Base-by-base conservation (phyloP, 2,329 filamentous ascomycete species). In the Lachnellula hyalina region DNA sequence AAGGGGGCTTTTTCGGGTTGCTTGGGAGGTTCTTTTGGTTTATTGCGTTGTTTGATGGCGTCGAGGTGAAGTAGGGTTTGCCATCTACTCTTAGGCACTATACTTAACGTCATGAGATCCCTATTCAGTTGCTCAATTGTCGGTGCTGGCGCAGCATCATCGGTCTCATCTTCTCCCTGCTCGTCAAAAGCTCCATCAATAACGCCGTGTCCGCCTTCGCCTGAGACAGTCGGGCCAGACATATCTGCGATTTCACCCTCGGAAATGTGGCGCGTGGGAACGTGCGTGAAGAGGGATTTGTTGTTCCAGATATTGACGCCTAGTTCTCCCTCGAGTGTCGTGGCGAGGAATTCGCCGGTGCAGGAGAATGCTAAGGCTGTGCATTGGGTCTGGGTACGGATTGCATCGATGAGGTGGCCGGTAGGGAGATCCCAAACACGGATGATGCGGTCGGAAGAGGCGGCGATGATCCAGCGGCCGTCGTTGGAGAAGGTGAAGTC, bases 301-400 rank as follows among this genome's bases (percentile, higher is more conserved):
- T 99, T 99, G 21, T 90, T 96, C 93, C 94, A 99, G 47, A 99
- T 83, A 63, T 90, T 86, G n/a, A 99, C 86, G 12, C 94, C 94
- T 1, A 96, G 81, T 60, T 86, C 84, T 54, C 87, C 88, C 52
- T 90, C 84, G 51, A 91, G 85, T 0, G 91, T 87, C 3, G 92
- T 94, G 3, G 94, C 94, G n/a, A 99, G 80, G 65, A 91, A 97
- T 67, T 99, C 94, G 14, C 93, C 94, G 0, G 90, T 96, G 1
- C 79, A 79, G 0, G 94, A 96, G 76, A 97, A 96, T 7, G 92
- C 84, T 12, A 99, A 76, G 2, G 90, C 86, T 15, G 85, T 94
- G 70, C 92, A 96, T 11, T 86, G 85, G 52, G 81, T 87, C 53
- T 85, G 83, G 5, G 95, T 81, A 55, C 84, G 84, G 72, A 99